Base-by-base conservation (phyloP, 208 protist genomes). In the Trypanosoma brucei region DNA sequence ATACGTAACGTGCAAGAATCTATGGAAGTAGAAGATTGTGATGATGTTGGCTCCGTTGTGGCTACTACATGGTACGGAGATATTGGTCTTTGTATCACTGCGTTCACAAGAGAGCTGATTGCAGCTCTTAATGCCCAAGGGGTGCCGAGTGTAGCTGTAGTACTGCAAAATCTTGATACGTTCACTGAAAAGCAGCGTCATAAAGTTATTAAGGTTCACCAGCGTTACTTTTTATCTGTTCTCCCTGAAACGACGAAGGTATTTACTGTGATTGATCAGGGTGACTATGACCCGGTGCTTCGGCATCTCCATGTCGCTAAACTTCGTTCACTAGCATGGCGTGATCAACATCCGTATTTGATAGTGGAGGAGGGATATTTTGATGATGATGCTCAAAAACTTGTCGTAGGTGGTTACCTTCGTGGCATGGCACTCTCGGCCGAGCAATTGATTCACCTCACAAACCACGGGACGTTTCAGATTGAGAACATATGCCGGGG, bases 381-480 rank as follows among this genome's bases (percentile, higher is more conserved):
- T 59, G 55, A 75, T 55, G 35, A 54, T 1, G 72, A 84, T 6
- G 80, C 50, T 7, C 55, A 73, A 59, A 73, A 88, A 62, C 60
- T 95, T 9, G 83, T 64, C 36, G 83, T 95, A 56, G 55, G 72
- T 5, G 88, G 88, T 1, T 72, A 84, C 64, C 62, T 95, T 34
- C 70, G 84, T 56, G 88, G 88, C 11, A 82, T 81, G 81, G 72
- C 78, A 9, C 72, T 95, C 42, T 86, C 81, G 42, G 83, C 88
- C 0, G 85, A 69, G 37, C 88, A 95, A 59, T 67, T 95, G 30
- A 65, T 95, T 51, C 85, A 95, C 65, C 56, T 95, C 7, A 95
- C 88, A n/a, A 91, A 92, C 69, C 70, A 92, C 61, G 88, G 88
- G 30, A 92, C 88, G 39, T 95, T 84, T 72, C 88, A 95, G 62